A percentile compares a stretch with the other conserved stretches of the same genome.
These are phyloP conservation scores for Calonectria naviculata DNA, from an alignment of 2,329 filamentous ascomycete genomes.

Conservation along the genomic window DNA sequence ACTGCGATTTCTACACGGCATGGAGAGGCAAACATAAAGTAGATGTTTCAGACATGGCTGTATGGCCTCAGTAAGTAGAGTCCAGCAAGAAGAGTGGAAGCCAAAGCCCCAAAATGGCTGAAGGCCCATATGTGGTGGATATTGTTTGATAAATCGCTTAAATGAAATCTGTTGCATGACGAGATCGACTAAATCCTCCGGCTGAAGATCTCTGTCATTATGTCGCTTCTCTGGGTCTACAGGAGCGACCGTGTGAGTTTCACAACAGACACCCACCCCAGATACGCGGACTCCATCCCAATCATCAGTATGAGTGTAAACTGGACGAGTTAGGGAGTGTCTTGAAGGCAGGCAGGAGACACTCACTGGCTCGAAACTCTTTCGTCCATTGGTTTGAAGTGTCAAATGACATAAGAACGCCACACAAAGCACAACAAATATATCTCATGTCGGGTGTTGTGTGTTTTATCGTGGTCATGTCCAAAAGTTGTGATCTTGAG, in stretches of 20 bases:
- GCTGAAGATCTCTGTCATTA: background rate
- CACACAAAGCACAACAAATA: background rate
- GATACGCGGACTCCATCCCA: background rate
- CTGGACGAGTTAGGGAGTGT: background rate
- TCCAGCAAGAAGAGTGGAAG: constrained; percentile 20
- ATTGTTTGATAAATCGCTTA: background rate
- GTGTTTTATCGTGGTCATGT: background rate
- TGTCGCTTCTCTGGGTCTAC: background rate
- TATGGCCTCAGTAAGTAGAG: background rate
- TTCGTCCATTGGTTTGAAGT: background rate
- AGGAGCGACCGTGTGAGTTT: background rate
- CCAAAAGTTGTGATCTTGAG: background rate
- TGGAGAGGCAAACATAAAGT: constrained; percentile 10
- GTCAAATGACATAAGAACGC: background rate
- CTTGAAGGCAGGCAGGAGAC: background rate
- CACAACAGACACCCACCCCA: background rate
- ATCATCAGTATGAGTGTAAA: background rate
- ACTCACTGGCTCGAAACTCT: background rate
- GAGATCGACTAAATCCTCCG: background rate
- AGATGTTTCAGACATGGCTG: background rate
- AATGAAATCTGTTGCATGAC: background rate
- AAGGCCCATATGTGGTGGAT: background rate
- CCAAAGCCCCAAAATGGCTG: constrained; percentile 16
- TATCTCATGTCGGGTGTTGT: background rate
- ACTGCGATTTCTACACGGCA: background rate